Evolutionary conservation across 2,329 filamentous ascomycete species (phyloP), one percentile per base, ranked within the genome.

Genomic region (Paraphoma chrysanthemicola): DNA sequence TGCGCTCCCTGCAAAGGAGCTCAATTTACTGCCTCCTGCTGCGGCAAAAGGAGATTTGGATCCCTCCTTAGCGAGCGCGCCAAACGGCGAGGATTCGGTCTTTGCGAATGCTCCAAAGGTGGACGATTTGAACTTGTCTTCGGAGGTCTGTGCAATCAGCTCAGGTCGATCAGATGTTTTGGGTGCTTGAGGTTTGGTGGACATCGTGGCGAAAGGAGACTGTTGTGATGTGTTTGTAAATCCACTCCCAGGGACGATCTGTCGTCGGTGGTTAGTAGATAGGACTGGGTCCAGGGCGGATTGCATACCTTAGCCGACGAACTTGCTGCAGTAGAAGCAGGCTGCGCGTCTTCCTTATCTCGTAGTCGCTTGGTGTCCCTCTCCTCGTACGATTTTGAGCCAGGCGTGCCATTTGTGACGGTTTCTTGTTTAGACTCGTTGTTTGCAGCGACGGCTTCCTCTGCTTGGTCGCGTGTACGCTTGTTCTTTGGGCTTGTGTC

Each of bases 41-140:
- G 68, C 62, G 18, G 73, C 78, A 54, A 82, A 81, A 11, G 76
- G 68, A 39, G 74, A 75, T 18, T 38, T 60, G n/a, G 67, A 50
- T n/a, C 44, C 57, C 10, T 66, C 48, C 16, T 45, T 49, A 41
- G 58, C 62, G 16, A 69, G 51, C 8, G 66, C 67, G 48, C 71
- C 72, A 53, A 78, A 76, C 5, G 77, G 74, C 44, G 77, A 80
- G 9, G 70, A 52, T 17, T 30, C 62, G 7, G 79, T 76, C 17
- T 59, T 70, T 16, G 80, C 71, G 39, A 82, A 75, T 4, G 76
- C 74, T 48, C 79, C 73, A 53, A 83, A 82, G 16, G 74, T 79
- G 38, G 80, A 82, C 3, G 77, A 69, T 43, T 80, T 80, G 69
- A 90, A 90, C 6, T 80, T 80, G 42, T 75, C 75, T 4, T 77